Conservation (phyloP, 225 moss, liverwort and hornwort genomes). For the Anthoceros angustus region DNA sequence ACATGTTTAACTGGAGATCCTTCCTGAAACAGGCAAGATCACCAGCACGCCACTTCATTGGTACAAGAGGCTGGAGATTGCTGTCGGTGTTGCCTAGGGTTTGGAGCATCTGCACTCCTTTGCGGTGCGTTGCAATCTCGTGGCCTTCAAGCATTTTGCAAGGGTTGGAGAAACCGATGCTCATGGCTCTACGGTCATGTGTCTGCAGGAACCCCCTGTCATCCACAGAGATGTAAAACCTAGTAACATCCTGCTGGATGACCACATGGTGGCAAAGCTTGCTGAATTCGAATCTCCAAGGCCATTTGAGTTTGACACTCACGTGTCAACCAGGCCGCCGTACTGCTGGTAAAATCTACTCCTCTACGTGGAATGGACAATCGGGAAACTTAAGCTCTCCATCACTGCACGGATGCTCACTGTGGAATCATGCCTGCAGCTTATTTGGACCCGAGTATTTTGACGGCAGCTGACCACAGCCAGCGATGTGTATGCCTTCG, state of each 20-base stretch:
- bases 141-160: background rate
- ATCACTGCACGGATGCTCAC: background rate
- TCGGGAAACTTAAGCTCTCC: too few relatives aligned
- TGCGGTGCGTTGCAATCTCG: background rate
- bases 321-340: too few relatives aligned
- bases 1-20: background rate
- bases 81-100: background rate
- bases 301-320: too few relatives aligned
- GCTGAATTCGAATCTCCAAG: too few relatives aligned
- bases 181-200: background rate
- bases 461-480: too few relatives aligned
- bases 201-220: background rate
- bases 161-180: background rate
- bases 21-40: background rate
- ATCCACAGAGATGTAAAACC: too few relatives aligned
- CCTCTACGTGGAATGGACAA: background rate
- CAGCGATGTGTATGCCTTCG: too few relatives aligned
- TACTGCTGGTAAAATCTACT: too few relatives aligned
- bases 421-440: background rate
- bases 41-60: background rate
- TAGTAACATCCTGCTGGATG: too few relatives aligned
- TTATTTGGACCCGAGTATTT: background rate
- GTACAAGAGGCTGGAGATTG: conserved; percentile 4
- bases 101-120: background rate
- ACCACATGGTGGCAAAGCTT: too few relatives aligned